Conservation (phyloP, 805 yeast species). For the Hanseniaspora jakobsenii region DNA sequence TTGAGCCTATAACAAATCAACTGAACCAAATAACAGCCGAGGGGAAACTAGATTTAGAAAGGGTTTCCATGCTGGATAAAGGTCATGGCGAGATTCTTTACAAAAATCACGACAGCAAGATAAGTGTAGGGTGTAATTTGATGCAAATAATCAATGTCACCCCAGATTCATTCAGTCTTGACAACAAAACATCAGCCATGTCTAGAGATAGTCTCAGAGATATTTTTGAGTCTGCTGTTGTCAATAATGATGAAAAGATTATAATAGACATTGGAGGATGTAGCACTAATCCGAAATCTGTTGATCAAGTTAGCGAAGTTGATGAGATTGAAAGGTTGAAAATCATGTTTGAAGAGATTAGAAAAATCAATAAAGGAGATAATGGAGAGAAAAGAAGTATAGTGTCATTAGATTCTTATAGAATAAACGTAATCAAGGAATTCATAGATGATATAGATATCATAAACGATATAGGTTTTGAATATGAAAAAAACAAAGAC, state of each 20-base stretch:
- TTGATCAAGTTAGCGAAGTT: slow-evolving; percentile 39
- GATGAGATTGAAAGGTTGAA: slow-evolving; percentile 64
- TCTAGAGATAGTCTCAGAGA: too few species aligned
- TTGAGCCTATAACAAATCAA: slow-evolving; percentile 66
- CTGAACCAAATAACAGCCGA: slow-evolving; percentile 42
- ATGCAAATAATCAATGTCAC: slow-evolving; percentile 89
- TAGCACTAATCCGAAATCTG: slow-evolving; percentile 79
- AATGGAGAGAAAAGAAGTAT: too few species aligned
- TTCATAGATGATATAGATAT: slow-evolving; percentile 67
- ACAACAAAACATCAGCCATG: too few species aligned
- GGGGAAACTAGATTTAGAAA: slow-evolving; percentile 40
- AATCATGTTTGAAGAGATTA: too few species aligned
- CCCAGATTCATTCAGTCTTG: slow-evolving; percentile 90
- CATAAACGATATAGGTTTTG: slow-evolving; percentile 76
- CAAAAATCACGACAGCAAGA: slow-evolving; percentile 20
- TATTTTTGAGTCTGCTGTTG: too few species aligned
- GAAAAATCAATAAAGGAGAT: too few species aligned
- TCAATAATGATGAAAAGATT: slow-evolving; percentile 25
- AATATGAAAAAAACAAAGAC: slow-evolving; percentile 39
- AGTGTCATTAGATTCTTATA: slow-evolving; percentile 86
- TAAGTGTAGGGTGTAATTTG: slow-evolving; percentile 44
- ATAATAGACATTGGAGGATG: slow-evolving; percentile 91
- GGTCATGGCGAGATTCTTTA: neutral
- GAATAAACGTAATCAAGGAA: slow-evolving; percentile 59
- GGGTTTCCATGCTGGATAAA: slow-evolving; percentile 34